Conservation (phyloP, 805 yeast genomes). For the Ascoidea rubescens region DNA sequence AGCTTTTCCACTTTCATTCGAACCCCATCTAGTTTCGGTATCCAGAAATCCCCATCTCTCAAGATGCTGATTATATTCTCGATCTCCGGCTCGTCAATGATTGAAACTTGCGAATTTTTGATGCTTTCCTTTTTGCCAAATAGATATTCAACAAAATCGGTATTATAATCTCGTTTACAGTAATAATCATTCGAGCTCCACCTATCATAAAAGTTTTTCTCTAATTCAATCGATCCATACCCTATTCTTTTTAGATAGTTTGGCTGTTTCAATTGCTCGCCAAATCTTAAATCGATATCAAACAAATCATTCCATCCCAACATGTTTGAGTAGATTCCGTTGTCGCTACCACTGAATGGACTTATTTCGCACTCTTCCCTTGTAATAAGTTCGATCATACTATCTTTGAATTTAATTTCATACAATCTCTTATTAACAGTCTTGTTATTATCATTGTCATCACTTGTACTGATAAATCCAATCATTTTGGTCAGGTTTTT, state of each 20-base stretch:
- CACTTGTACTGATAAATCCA: constrained; percentile 1
- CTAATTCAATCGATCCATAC: constrained; percentile 19
- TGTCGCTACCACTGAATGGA: constrained; percentile 6
- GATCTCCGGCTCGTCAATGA: background rate
- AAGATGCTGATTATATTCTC: constrained; percentile 1
- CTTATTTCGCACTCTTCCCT: constrained; percentile 10
- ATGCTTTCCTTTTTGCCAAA: constrained; percentile 12
- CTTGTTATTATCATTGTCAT: too few species aligned
- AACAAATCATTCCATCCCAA: constrained; percentile 28
- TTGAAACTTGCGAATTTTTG: constrained; percentile 4
- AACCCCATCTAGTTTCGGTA: constrained; percentile 27
- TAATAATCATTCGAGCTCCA: constrained; percentile 14
- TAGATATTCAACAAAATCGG: constrained; percentile 16
- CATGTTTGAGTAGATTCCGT: constrained; percentile 22
- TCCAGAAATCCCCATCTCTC: constrained; percentile 12
- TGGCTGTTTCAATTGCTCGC: constrained; percentile 29
- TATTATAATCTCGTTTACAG: constrained; percentile 13
- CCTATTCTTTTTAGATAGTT: constrained; percentile 13
- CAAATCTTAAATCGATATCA: constrained; percentile 27
- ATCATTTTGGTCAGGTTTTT: constrained; percentile 4
- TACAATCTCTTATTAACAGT: constrained; percentile 3
- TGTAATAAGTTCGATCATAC: background rate
- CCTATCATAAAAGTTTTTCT: constrained; percentile 17
- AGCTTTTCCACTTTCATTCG: constrained; percentile 34
- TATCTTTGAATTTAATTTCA: constrained; percentile 1